Evolutionary conservation across 805 yeast species (phyloP).

Genomic region (Diddensiella santjacobensis): DNA sequence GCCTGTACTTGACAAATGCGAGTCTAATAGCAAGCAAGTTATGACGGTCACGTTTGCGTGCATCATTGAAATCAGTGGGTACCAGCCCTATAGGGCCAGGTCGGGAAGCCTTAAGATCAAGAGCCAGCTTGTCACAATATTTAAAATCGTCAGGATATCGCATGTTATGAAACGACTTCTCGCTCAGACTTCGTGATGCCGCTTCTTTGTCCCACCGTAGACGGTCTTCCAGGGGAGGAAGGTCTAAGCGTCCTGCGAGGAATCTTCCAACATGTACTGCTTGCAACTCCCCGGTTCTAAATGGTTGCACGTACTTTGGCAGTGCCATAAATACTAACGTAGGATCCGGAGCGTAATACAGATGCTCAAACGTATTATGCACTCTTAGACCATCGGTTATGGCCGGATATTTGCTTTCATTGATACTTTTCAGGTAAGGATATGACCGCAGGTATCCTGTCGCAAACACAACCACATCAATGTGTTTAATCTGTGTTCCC

Average conservation of each 20-base stretch:
- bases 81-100: slow-evolving; percentile 2
- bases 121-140: slow-evolving; percentile 1
- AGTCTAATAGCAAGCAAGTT: not conserved
- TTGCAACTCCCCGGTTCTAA: slow-evolving; percentile 15
- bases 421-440: slow-evolving; percentile 50
- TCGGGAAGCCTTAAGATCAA: slow-evolving; percentile 1
- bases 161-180: slow-evolving; percentile 5
- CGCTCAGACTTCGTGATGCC: not conserved
- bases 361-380: slow-evolving; percentile 55
- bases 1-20: slow-evolving; percentile 5
- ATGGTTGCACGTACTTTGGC: slow-evolving; percentile 33
- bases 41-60: not conserved
- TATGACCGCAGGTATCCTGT: slow-evolving; percentile 70
- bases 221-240: slow-evolving; percentile 11
- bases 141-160: not conserved
- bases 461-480: slow-evolving; percentile 62
- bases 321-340: slow-evolving; percentile 59
- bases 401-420: slow-evolving; percentile 31
- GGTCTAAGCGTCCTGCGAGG: slow-evolving; percentile 6
- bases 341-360: slow-evolving; percentile 56
- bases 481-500: slow-evolving; percentile 34
- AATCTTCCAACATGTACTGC: slow-evolving; percentile 16
- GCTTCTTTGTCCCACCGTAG: slow-evolving; percentile 11
- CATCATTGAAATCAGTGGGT: slow-evolving; percentile 3
- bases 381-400: slow-evolving; percentile 48